phyloP scores from a whole-genome alignment of 257 asterid species.

The Fraxinus pennsylvanica region DNA sequence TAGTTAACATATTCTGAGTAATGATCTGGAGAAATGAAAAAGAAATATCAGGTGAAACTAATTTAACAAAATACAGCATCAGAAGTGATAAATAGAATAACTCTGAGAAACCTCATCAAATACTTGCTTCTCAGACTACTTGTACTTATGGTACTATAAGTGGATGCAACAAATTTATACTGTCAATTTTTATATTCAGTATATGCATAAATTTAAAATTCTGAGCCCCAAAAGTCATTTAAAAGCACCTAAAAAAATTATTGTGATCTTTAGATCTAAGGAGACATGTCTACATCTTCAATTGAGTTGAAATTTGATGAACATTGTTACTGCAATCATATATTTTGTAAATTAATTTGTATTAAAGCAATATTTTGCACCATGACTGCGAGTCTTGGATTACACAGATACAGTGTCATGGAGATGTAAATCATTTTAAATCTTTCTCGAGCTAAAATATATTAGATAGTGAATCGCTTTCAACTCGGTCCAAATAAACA shows the following conservation, averaged over 20 bases:
- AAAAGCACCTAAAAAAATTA: constrained; percentile 26
- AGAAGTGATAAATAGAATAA: constrained; percentile 11
- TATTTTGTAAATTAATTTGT: not conserved
- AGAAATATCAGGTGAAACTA: constrained; percentile 22
- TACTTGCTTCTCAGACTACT: not conserved
- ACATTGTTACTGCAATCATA: not conserved
- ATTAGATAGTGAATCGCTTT: not conserved
- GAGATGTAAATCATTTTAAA: not conserved
- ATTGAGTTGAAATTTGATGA: not conserved
- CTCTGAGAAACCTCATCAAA: not conserved
- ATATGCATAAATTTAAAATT: not conserved
- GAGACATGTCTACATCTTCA: not conserved
- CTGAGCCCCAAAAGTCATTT: constrained; percentile 19
- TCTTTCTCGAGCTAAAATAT: not conserved
- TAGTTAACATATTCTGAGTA: constrained; percentile 51
- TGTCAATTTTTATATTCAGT: not conserved
- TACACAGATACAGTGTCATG: not conserved
- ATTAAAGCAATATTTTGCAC: not conserved
- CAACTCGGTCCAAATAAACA: not conserved
- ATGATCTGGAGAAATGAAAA: constrained; percentile 56
- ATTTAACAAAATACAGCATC: constrained; percentile 9
- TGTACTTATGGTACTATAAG: not conserved
- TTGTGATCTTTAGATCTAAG: not conserved
- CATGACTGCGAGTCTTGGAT: not conserved
- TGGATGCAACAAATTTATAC: not conserved